Conservation (phyloP, 306 rosid genomes). For the Gastrolobium villosum region DNA sequence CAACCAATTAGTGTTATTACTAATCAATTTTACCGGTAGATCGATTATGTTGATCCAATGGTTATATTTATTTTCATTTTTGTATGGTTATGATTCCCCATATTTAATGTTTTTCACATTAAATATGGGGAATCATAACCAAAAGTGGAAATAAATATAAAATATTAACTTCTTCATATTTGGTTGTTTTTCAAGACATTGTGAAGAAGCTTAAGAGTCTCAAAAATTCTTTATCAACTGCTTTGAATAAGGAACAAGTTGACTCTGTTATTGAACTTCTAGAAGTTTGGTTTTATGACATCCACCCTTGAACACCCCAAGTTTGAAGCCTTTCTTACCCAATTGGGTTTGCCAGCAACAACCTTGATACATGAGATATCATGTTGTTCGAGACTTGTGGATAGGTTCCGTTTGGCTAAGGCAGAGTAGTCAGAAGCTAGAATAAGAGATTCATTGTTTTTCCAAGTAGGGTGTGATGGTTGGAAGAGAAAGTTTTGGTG, state of each 20-base stretch:
- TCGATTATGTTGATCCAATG: too few species aligned
- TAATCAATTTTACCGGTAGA: too few species aligned
- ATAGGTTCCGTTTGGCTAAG: conserved; percentile 69
- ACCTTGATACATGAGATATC: conserved; percentile 63
- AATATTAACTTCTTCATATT: too few species aligned
- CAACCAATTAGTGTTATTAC: too few species aligned
- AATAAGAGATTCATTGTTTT: conserved; percentile 77
- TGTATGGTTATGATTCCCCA: too few species aligned
- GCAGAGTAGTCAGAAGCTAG: conserved; percentile 75
- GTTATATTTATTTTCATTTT: too few species aligned
- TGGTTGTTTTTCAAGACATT: conserved; percentile 78
- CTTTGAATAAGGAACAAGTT: conserved; percentile 70
- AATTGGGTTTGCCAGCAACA: conserved; percentile 70
- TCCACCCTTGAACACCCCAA: conserved; percentile 78
- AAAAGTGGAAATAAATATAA: too few species aligned
- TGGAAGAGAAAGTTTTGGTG: conserved; percentile 64
- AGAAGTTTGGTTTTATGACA: conserved; percentile 82
- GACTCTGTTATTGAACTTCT: conserved; percentile 69
- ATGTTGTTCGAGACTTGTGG: conserved; percentile 74
- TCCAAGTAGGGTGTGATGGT: conserved; percentile 80
- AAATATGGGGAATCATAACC: too few species aligned
- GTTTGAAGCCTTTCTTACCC: conserved; percentile 72
- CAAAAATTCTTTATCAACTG: conserved; percentile 44
- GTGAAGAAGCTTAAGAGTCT: conserved; percentile 83
- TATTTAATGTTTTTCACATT: too few species aligned